Evolutionary conservation across 1,139 yeast species (phyloP).

Genomic region (Blastobotrys illinoisensis): DNA sequence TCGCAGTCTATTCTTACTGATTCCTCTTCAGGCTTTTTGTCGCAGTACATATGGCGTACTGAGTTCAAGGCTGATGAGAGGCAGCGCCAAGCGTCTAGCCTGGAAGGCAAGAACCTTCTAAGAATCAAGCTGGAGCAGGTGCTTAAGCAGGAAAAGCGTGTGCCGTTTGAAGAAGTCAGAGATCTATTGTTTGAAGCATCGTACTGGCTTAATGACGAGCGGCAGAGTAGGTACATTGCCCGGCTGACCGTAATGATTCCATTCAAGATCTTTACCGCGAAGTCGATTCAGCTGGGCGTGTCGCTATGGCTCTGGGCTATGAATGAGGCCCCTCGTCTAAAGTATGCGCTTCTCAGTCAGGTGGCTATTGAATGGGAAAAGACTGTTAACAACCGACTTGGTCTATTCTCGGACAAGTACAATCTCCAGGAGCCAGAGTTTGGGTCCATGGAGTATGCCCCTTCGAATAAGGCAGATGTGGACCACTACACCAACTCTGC

Average conservation of each 20-base stretch:
- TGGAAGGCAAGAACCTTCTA: slow-evolving; percentile 26
- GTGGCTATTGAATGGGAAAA: slow-evolving; percentile 64
- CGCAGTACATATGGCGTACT: slow-evolving; percentile 70
- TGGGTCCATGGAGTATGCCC: slow-evolving; percentile 81
- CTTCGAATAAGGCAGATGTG: slow-evolving; percentile 64
- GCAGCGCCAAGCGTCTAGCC: slow-evolving; percentile 28
- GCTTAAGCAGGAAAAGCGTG: slow-evolving; percentile 1
- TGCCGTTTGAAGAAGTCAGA: slow-evolving; percentile 23
- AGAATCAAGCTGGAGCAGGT: slow-evolving; percentile 17
- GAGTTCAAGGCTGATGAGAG: slow-evolving; percentile 29
- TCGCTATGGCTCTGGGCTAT: slow-evolving; percentile 78
- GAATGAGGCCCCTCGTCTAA: slow-evolving; percentile 56
- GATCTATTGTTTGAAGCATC: slow-evolving; percentile 28
- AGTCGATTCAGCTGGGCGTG: slow-evolving; percentile 60
- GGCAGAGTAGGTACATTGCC: slow-evolving; percentile 20
- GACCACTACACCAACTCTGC: slow-evolving; percentile 48
- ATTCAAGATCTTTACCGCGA: slow-evolving; percentile 56
- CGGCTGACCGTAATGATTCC: slow-evolving; percentile 55
- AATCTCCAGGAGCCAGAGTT: slow-evolving; percentile 63
- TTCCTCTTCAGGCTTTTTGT: slow-evolving; percentile 65
- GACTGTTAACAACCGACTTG: slow-evolving; percentile 53
- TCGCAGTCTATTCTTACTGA: slow-evolving; percentile 37
- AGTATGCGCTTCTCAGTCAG: slow-evolving; percentile 62
- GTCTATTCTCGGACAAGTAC: slow-evolving; percentile 56
- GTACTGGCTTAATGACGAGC: slow-evolving; percentile 21